Evolutionary conservation across 2,329 filamentous ascomycete genomes (phyloP).

Genomic region (Xylariales sp.): DNA sequence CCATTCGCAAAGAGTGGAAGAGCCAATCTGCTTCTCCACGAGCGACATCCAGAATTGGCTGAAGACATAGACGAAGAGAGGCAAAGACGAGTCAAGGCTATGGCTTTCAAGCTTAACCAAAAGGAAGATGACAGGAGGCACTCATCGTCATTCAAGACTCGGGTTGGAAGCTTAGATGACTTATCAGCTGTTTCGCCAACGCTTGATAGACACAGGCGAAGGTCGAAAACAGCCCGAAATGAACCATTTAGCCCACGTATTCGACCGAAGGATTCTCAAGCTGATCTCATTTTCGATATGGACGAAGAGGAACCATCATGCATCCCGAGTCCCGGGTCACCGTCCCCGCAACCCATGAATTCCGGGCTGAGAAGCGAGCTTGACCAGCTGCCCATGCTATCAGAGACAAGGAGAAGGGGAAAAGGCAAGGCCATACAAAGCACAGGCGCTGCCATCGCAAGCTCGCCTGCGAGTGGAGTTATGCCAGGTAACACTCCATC

Average conservation of each 20-base stretch:
- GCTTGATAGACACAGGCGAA: constrained; percentile 41
- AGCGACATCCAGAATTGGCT: constrained; percentile 58
- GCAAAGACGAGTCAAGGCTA: constrained; percentile 68
- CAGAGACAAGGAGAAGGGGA: constrained; percentile 33
- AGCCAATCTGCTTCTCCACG: constrained; percentile 61
- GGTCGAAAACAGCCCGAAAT: constrained; percentile 42
- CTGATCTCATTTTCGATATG: constrained; percentile 91
- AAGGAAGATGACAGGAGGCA: constrained; percentile 61
- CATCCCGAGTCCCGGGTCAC: constrained; percentile 25
- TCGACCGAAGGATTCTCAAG: constrained; percentile 61
- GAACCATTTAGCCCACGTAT: constrained; percentile 62
- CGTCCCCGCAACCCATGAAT: constrained; percentile 18
- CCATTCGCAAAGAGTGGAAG: constrained; percentile 74
- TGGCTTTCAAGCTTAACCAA: constrained; percentile 61
- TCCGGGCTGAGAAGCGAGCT: constrained; percentile 18
- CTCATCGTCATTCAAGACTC: constrained; percentile 55
- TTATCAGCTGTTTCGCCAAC: constrained; percentile 34
- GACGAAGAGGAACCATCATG: constrained; percentile 62
- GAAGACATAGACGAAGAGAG: constrained; percentile 65
- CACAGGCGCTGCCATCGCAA: constrained; percentile 10
- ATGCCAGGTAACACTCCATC: constrained; percentile 8
- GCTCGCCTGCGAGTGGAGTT: constrained; percentile 10
- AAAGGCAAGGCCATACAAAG: constrained; percentile 30
- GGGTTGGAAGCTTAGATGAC: constrained; percentile 64
- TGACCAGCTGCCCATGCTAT: constrained; percentile 25